A percentile compares a stretch with the other conserved stretches of the same genome.
Conservation (phyloP, 2,329 filamentous ascomycete species). For the Trichoderma sp. region DNA sequence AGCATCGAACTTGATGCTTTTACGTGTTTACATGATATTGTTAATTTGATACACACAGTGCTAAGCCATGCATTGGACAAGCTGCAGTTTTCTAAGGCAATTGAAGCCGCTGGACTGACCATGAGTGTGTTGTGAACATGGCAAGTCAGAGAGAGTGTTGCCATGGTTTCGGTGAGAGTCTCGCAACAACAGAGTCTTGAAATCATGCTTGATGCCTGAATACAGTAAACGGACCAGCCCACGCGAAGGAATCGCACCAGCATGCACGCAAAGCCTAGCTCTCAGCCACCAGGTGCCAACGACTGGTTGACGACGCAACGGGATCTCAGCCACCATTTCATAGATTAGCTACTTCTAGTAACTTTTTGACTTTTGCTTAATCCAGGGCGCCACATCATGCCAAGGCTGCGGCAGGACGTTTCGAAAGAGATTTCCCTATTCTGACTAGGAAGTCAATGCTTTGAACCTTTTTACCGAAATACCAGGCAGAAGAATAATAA, state of each 20-base stretch:
- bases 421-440: not conserved
- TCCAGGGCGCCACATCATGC: not conserved
- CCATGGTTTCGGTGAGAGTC: not conserved
- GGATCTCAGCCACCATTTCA: not conserved
- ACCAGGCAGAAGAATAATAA: not conserved
- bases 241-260: not conserved
- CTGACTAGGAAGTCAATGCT: too few relatives aligned
- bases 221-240: not conserved
- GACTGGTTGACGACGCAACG: not conserved
- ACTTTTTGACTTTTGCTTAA: not conserved
- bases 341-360: not conserved
- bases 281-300: not conserved
- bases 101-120: too few relatives aligned
- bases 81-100: too few relatives aligned
- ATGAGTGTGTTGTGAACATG: not conserved
- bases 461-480: not conserved
- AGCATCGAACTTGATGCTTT: not conserved
- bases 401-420: not conserved
- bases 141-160: too few relatives aligned
- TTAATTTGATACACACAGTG: not conserved
- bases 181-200: too few relatives aligned
- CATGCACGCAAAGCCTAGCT: not conserved
- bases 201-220: not conserved
- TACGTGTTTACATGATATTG: not conserved
- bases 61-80: not conserved